Evolutionary conservation across 352 stramenopile species (phyloP).

Genomic region (Globisporangium rhizosaccharum): DNA sequence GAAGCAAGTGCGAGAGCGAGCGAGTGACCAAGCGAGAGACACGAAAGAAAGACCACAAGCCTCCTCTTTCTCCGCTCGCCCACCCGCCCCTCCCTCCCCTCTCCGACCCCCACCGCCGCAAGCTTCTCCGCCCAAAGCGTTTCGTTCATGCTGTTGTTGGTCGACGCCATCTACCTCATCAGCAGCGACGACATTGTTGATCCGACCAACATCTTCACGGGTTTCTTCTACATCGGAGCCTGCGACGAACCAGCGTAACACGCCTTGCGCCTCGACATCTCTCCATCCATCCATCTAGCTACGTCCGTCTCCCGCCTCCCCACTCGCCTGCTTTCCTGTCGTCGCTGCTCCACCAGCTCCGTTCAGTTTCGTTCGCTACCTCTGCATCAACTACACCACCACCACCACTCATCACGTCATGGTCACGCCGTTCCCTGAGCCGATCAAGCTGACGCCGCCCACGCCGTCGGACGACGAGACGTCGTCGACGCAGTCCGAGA

Average conservation of each 20-base stretch:
- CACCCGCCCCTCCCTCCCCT: neutral
- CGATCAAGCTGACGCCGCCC: constrained; percentile 47
- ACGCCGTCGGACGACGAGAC: constrained; percentile 57
- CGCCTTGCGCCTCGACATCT: constrained; percentile 2
- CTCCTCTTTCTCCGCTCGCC: neutral
- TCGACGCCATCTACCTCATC: constrained; percentile 50
- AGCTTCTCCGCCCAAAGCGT: constrained; percentile 1
- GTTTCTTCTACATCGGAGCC: constrained; percentile 88
- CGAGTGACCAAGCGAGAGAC: constrained; percentile 3
- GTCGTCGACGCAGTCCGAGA: constrained; percentile 61
- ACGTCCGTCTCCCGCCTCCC: constrained; percentile 5
- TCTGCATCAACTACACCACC: no score
- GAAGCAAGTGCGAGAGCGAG: constrained; percentile 6
- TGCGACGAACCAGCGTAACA: constrained; percentile 88
- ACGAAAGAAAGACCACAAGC: constrained; percentile 16
- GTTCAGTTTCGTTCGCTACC: neutral
- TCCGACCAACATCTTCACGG: constrained; percentile 83
- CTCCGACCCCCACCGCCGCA: neutral
- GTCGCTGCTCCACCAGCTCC: no score
- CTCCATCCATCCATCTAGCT: neutral
- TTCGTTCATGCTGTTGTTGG: constrained; percentile 81
- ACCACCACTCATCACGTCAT: constrained; percentile 17
- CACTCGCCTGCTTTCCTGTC: neutral
- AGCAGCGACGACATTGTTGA: constrained; percentile 87
- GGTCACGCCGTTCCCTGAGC: constrained; percentile 57